Conservation (phyloP, 495 filamentous ascomycete species). For the Echria macrotheca region DNA sequence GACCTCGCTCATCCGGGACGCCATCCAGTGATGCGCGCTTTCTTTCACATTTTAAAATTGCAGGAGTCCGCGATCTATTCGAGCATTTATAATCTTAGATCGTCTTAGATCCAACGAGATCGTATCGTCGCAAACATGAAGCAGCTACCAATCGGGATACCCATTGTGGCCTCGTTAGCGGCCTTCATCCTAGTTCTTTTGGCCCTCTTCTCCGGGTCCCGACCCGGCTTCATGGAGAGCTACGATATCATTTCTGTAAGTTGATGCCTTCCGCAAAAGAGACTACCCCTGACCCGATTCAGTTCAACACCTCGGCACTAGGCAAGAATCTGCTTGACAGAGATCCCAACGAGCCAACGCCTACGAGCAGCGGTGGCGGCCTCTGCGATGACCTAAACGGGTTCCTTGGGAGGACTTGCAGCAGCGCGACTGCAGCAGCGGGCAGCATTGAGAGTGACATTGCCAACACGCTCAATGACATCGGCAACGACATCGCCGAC, state of each 20-base stretch:
- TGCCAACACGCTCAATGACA: slow-evolving; percentile 25
- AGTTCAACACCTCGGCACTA: slow-evolving; percentile 63
- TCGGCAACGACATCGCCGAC: slow-evolving; percentile 24
- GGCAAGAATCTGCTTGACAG: slow-evolving; percentile 45
- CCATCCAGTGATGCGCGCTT: too few relatives aligned
- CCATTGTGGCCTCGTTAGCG: slow-evolving; percentile 31
- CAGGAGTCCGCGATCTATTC: too few relatives aligned
- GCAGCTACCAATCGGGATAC: slow-evolving; percentile 14
- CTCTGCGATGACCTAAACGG: slow-evolving; percentile 14
- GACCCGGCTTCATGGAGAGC: slow-evolving; percentile 53
- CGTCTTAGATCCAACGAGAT: too few relatives aligned
- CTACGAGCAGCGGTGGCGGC: slow-evolving; percentile 3
- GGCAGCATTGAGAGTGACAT: slow-evolving; percentile 32
- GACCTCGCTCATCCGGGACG: too few relatives aligned
- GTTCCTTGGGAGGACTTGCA: slow-evolving; percentile 21
- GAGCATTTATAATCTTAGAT: too few relatives aligned
- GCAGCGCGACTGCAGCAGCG: slow-evolving; percentile 20
- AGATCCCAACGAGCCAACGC: slow-evolving; percentile 4
- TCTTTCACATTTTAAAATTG: too few relatives aligned
- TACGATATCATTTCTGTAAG: slow-evolving; percentile 64
- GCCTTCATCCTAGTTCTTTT: slow-evolving; percentile 65
- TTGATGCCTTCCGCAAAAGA: slow-evolving; percentile 1
- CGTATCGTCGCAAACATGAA: too few relatives aligned
- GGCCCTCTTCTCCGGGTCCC: slow-evolving; percentile 65
- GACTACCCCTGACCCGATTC: background rate